phyloP scores from a whole-genome alignment of 2,329 filamentous ascomycete species.

The Alternaria atra region DNA sequence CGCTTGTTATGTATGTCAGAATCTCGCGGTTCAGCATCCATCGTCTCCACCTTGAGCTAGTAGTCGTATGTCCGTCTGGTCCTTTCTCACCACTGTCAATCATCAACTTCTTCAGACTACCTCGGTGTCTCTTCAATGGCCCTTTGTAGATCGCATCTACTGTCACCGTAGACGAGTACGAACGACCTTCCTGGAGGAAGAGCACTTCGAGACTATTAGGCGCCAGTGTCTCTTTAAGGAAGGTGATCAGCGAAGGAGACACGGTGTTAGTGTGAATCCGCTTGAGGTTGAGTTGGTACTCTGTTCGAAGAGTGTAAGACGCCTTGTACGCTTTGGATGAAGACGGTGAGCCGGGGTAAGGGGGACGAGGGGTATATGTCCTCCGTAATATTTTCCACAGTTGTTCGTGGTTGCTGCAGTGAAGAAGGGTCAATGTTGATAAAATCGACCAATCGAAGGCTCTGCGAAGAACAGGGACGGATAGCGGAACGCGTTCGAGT shows the following conservation, averaged over 20 bases:
- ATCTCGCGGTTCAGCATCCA: slow-evolving; percentile 78
- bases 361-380: slow-evolving; percentile 54
- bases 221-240: slow-evolving; percentile 78
- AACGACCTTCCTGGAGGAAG: slow-evolving; percentile 74
- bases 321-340: slow-evolving; percentile 49
- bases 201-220: slow-evolving; percentile 82
- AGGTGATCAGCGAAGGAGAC: slow-evolving; percentile 73
- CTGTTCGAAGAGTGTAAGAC: slow-evolving; percentile 50
- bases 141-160: slow-evolving; percentile 76
- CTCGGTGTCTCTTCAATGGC: slow-evolving; percentile 73
- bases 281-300: slow-evolving; percentile 68
- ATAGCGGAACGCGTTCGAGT: slow-evolving; percentile 78
- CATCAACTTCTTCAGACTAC: slow-evolving; percentile 75
- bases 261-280: slow-evolving; percentile 79
- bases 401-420: slow-evolving; percentile 75
- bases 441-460: slow-evolving; percentile 79
- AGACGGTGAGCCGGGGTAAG: slow-evolving; percentile 47
- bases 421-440: slow-evolving; percentile 75
- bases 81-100: slow-evolving; percentile 73
- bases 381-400: slow-evolving; percentile 77
- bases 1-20: slow-evolving; percentile 77
- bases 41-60: slow-evolving; percentile 64
- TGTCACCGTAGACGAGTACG: slow-evolving; percentile 66
- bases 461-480: slow-evolving; percentile 72
- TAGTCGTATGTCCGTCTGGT: slow-evolving; percentile 51